Evolutionary conservation across 352 stramenopile species (phyloP).

Genomic region (Phytopythium boreale): DNA sequence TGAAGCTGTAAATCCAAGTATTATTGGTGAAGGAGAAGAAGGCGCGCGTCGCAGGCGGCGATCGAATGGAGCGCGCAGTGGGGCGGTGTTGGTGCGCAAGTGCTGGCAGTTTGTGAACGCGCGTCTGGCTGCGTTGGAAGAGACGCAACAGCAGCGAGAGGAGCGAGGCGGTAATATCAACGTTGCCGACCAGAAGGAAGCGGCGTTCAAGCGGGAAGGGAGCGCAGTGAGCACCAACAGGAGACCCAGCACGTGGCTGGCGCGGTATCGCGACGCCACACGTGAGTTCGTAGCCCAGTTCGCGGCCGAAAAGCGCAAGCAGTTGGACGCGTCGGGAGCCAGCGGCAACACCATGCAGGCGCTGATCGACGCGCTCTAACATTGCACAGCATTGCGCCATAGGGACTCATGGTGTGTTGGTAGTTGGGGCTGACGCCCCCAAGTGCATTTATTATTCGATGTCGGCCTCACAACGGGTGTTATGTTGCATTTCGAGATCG

Average conservation of each 20-base stretch:
- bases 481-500: neutral
- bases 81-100: constrained; percentile 37
- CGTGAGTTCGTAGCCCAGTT: constrained; percentile 19
- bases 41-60: neutral
- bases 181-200: neutral
- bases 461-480: neutral
- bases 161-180: neutral
- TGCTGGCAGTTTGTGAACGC: constrained; percentile 22
- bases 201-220: constrained; percentile 3
- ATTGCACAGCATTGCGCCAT: constrained; percentile 2
- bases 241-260: constrained; percentile 6
- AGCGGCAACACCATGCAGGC: constrained; percentile 22
- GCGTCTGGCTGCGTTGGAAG: constrained; percentile 8
- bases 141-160: constrained; percentile 1
- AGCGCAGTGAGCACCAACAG: neutral
- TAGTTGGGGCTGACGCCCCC: neutral
- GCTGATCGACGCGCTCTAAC: constrained; percentile 23
- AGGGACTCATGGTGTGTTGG: neutral
- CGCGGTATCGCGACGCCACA: constrained; percentile 15
- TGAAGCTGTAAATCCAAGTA: too few relatives aligned
- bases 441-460: constrained; percentile 2
- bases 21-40: constrained; percentile 4
- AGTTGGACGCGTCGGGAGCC: constrained; percentile 2
- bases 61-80: constrained; percentile 17
- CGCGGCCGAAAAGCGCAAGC: constrained; percentile 19